Percentiles rank a stretch among this genome's conserved stretches.
phyloP scores from a whole-genome alignment of 148 eudicot genomes.

The Rhododendron kiyosumense region DNA sequence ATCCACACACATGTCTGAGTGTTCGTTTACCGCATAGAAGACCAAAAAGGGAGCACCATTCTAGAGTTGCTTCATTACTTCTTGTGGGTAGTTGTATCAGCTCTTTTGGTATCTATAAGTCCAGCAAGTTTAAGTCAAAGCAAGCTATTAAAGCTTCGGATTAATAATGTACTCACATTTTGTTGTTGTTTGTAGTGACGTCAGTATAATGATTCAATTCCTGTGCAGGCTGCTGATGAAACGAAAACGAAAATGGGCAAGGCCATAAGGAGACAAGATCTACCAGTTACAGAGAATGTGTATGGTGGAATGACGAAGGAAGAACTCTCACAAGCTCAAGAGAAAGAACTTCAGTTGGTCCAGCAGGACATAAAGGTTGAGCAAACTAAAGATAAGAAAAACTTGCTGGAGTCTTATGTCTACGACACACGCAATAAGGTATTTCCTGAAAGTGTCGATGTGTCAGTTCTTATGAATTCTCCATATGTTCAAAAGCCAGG shows the following conservation, averaged over 20 bases:
- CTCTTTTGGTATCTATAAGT: background rate
- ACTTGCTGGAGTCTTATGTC: conserved; percentile 80
- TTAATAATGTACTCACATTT: background rate
- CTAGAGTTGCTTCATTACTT: background rate
- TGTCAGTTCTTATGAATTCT: background rate
- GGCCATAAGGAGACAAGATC: conserved; percentile 32
- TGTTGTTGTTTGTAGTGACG: background rate
- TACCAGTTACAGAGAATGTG: conserved; percentile 40
- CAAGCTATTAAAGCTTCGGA: background rate
- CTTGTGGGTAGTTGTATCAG: background rate
- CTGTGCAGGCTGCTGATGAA: conserved; percentile 30
- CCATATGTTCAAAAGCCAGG: background rate
- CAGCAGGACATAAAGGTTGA: conserved; percentile 75
- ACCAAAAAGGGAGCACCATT: background rate
- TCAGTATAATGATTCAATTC: background rate
- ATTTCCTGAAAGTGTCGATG: conserved; percentile 1
- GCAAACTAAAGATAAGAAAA: conserved; percentile 88
- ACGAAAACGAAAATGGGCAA: conserved; percentile 26
- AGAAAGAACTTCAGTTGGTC: conserved; percentile 54
- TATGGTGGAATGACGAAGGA: conserved; percentile 42
- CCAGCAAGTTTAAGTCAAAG: background rate
- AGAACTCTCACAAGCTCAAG: conserved; percentile 60
- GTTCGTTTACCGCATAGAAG: background rate
- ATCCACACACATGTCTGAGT: background rate
- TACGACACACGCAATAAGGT: conserved; percentile 96